A percentile compares a stretch with the other conserved stretches of the same genome.
These are phyloP conservation scores for Amanita exitialis DNA, from an alignment of 768 basidiomycete species.

Conservation along the genomic window DNA sequence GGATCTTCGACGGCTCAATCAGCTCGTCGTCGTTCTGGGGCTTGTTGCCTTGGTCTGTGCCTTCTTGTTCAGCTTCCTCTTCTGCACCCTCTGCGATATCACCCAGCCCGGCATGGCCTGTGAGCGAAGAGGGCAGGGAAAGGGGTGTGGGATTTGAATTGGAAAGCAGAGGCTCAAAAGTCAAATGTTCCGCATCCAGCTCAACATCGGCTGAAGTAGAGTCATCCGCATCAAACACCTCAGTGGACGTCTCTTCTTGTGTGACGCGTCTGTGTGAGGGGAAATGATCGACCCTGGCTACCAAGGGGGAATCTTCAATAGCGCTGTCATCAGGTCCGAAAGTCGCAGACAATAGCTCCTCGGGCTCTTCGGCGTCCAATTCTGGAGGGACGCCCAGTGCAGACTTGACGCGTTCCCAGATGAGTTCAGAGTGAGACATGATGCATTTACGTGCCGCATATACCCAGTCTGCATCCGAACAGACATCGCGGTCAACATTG, in stretches of 20 bases:
- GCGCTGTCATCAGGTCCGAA: conserved; percentile 30
- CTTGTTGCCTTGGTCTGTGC: conserved; percentile 9
- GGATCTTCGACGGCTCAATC: conserved; percentile 33
- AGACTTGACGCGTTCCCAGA: conserved; percentile 87
- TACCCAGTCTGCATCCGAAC: conserved; percentile 67
- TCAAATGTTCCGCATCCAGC: conserved; percentile 12
- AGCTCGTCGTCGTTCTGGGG: conserved; percentile 15
- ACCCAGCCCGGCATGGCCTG: conserved; percentile 27
- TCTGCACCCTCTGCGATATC: conserved; percentile 59
- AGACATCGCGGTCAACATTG: conserved; percentile 47
- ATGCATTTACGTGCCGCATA: conserved; percentile 66
- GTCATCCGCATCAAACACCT: not conserved
- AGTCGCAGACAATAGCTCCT: conserved; percentile 12
- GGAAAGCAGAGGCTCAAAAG: conserved; percentile 48
- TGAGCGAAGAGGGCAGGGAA: conserved; percentile 23
- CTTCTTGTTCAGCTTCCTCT: conserved; percentile 36
- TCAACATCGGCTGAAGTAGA: conserved; percentile 6
- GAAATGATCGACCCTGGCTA: conserved; percentile 9
- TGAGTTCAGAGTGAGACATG: conserved; percentile 66
- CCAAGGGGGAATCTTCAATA: conserved; percentile 32
- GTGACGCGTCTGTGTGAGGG: not conserved
- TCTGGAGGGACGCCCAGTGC: conserved; percentile 85
- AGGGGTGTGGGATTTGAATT: conserved; percentile 28
- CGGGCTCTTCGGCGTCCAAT: conserved; percentile 50
- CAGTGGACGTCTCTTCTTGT: not conserved